Evolutionary conservation across 352 stramenopile genomes (phyloP), one percentile per base, ranked within the genome.

Genomic region (Phytopythium vexans): DNA sequence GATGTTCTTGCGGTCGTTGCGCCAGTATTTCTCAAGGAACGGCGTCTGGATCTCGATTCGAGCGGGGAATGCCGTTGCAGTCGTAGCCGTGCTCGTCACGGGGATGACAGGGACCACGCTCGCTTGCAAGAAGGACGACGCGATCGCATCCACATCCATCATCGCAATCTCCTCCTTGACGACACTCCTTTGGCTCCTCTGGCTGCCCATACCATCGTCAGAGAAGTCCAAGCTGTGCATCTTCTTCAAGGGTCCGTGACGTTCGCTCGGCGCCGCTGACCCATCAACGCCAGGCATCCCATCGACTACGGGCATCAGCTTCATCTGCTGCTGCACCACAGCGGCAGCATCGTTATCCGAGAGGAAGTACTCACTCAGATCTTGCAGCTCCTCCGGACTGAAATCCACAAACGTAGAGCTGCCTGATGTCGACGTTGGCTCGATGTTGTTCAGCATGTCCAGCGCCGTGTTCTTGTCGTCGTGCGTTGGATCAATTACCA

Each of bases 1-100:
- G 39, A 96, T 90, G 55, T 96, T 96, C 68, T 96, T 96, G 41
- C 88, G 84, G 48, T 96, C 88, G 55, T 96, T 96, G 53, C 88
- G 84, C 80, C 86, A 96, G 56, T 96, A 96, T 58, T 96, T 96
- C 36, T 90, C 77, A 33, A 94, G 53, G 67, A 96, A 96, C 8
- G 58, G 68, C 11, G 87, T 94, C 55, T 89, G 72, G 41, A 95
- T 89, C 31, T 86, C 68, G 12, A 94, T 86, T 6, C 75, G 62
- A 1, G 84, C 72, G 2, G 72, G 77, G 37, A 78, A 82, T 3
- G 62, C 51, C 8, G 39, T 61, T 8, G 68, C 58, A 2, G 62
- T 37, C 10, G 35, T 54, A 15, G 48, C 48, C 34, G 48, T 54
- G 7, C 48, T 54, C 12, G 48, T 54, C 15, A 54, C 11, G 8